Conservation (phyloP, 140 eudicot species). For the Ambrosia hybrid region DNA sequence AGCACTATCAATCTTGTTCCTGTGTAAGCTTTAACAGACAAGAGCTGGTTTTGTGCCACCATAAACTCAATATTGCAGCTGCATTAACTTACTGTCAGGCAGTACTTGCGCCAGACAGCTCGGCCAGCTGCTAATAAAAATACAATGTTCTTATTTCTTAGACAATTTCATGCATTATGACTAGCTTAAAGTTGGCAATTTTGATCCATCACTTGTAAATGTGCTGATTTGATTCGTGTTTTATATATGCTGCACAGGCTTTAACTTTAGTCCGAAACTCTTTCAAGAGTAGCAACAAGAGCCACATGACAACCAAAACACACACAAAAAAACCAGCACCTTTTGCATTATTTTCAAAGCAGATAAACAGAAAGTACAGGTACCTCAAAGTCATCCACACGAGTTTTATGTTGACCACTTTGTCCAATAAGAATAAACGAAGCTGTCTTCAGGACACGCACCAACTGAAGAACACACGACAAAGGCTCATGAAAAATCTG, state of each 20-base stretch:
- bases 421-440: slow-evolving; percentile 59
- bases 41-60: slow-evolving; percentile 26
- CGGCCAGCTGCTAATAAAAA: slow-evolving; percentile 18
- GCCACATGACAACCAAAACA: too few relatives aligned
- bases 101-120: slow-evolving; percentile 21
- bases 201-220: not conserved
- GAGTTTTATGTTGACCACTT: slow-evolving; percentile 33
- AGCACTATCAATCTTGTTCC: slow-evolving; percentile 19
- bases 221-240: not conserved
- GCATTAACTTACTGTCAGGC: slow-evolving; percentile 19
- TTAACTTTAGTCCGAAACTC: too few relatives aligned
- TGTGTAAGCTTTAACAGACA: slow-evolving; percentile 23
- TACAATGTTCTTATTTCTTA: not conserved
- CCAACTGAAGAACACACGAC: slow-evolving; percentile 61
- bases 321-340: too few relatives aligned
- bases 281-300: too few relatives aligned
- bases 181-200: not conserved
- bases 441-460: slow-evolving; percentile 50
- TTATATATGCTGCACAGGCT: not conserved
- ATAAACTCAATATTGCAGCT: slow-evolving; percentile 14
- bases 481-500: slow-evolving; percentile 65
- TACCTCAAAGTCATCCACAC: slow-evolving; percentile 67
- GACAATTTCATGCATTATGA: not conserved
- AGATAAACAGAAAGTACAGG: not conserved
- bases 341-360: not conserved